Conservation (phyloP, 2,329 filamentous ascomycete genomes). For the Colletotrichum orchidophilum region DNA sequence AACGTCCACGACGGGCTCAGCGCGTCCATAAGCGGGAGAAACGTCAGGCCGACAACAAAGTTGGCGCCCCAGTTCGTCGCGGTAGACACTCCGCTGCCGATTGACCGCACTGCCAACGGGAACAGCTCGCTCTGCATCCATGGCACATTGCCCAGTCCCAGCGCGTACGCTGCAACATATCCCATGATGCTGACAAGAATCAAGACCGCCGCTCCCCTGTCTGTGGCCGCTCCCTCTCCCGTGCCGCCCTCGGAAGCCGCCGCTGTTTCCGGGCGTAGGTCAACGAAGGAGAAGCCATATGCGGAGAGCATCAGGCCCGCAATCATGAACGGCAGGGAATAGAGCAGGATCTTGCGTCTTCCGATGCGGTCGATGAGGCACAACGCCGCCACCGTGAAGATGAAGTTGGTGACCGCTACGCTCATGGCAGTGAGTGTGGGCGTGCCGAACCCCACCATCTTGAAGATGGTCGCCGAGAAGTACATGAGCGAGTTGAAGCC, state of each 20-base stretch:
- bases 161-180: constrained; percentile 87
- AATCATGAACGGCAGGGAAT: constrained; percentile 86
- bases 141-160: constrained; percentile 90
- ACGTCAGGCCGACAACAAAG: constrained; percentile 85
- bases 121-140: constrained; percentile 98
- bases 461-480: constrained; percentile 85
- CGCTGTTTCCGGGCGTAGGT: constrained; percentile 47
- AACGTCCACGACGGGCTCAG: constrained; percentile 83
- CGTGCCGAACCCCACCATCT: constrained; percentile 78
- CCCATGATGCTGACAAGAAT: constrained; percentile 81
- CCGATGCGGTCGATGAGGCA: constrained; percentile 82
- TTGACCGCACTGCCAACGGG: constrained; percentile 75
- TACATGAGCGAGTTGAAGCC: constrained; percentile 95
- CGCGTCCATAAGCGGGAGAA: constrained; percentile 85
- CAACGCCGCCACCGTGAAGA: constrained; percentile 80
- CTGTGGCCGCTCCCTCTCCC: constrained; percentile 33
- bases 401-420: constrained; percentile 84
- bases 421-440: constrained; percentile 83
- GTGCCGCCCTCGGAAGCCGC: constrained; percentile 35
- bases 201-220: constrained; percentile 54
- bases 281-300: constrained; percentile 75
- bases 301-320: constrained; percentile 76
- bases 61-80: constrained; percentile 90
- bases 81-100: constrained; percentile 78
- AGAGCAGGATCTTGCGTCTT: constrained; percentile 81